Percentiles rank a stretch among this genome's conserved stretches.
Conservation (phyloP, 164 flowering plant species). For the Magnolia sinica region DNA sequence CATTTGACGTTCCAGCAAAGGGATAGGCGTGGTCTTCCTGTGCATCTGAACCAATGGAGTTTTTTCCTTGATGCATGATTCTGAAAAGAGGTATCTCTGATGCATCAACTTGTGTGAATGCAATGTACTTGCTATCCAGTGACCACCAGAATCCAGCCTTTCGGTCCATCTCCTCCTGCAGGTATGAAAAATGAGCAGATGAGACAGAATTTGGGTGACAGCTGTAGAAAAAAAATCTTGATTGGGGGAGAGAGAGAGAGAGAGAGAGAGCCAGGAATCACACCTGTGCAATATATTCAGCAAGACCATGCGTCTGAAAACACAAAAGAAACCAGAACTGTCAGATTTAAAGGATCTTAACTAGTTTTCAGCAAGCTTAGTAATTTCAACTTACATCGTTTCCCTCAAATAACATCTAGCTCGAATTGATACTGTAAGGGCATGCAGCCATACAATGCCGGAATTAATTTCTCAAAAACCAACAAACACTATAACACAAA, state of each 20-base stretch:
- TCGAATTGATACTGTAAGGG: neutral
- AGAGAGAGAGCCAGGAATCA: constrained; percentile 16
- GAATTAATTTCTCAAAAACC: neutral
- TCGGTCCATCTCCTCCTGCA: constrained; percentile 94
- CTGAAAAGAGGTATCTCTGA: constrained; percentile 71
- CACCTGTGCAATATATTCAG: constrained; percentile 95
- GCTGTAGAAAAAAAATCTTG: neutral
- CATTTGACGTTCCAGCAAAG: constrained; percentile 84
- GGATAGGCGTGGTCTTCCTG: constrained; percentile 97
- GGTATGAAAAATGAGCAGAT: constrained; percentile 16
- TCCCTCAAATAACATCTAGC: neutral
- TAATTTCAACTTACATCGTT: neutral
- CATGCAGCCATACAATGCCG: neutral
- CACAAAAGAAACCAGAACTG: neutral
- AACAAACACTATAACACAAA: neutral
- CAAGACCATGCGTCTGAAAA: constrained; percentile 87
- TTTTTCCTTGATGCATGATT: constrained; percentile 96
- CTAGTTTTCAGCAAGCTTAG: neutral
- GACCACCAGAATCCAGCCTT: constrained; percentile 99
- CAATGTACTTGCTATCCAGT: constrained; percentile 79
- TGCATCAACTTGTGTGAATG: constrained; percentile 85
- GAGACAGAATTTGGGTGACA: neutral
- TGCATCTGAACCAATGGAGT: constrained; percentile 75
- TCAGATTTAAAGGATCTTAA: constrained; percentile 8
- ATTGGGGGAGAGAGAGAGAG: constrained; percentile 1